phyloP scores from a whole-genome alignment of 179 eudicot genomes.

The Amaranthus tricolor region DNA sequence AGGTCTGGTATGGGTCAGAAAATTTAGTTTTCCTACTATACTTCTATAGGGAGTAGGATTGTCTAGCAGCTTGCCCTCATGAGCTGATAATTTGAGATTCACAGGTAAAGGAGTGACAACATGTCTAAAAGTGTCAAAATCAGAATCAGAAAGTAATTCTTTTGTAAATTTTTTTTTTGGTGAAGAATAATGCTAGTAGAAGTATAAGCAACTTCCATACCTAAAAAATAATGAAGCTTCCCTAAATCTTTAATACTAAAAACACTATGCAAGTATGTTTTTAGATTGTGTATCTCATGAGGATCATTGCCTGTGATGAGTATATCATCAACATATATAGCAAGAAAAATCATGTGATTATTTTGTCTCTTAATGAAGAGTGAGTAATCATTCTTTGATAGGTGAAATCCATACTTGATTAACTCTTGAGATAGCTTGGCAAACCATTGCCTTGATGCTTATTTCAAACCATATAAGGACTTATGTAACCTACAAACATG shows the following conservation, averaged over 20 bases:
- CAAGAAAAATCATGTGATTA: not conserved
- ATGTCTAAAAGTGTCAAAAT: too few relatives aligned
- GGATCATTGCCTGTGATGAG: not conserved
- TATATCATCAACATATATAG: slow-evolving; percentile 12
- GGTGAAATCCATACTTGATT: not conserved
- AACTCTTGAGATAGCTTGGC: not conserved
- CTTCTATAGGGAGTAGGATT: too few relatives aligned
- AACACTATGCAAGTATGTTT: too few relatives aligned
- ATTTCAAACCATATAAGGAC: not conserved
- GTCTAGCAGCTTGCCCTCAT: too few relatives aligned
- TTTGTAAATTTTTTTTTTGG: too few relatives aligned
- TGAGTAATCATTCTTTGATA: not conserved
- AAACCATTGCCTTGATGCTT: not conserved
- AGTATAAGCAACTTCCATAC: too few relatives aligned
- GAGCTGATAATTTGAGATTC: too few relatives aligned
- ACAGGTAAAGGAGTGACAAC: too few relatives aligned
- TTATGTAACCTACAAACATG: not conserved
- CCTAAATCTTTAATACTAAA: not conserved
- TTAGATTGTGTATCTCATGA: not conserved
- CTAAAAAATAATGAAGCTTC: not conserved
- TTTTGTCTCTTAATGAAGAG: not conserved
- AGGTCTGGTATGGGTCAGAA: not conserved
- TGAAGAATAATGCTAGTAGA: too few relatives aligned
- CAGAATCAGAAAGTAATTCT: too few relatives aligned
- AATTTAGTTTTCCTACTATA: too few relatives aligned